Base-by-base conservation (phyloP, 306 rosid species). In the Ziziphus jujuba region DNA sequence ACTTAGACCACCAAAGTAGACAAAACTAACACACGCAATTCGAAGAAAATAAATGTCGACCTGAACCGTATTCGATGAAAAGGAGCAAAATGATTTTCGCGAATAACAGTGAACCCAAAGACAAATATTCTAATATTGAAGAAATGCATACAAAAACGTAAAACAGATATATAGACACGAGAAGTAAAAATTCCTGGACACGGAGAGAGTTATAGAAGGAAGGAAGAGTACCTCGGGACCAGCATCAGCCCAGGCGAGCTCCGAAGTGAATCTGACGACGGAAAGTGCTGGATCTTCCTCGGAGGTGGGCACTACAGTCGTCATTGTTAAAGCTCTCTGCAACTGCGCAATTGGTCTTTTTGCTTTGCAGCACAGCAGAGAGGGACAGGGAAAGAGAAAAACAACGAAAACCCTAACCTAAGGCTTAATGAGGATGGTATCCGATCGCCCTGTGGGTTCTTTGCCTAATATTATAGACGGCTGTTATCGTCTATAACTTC, bases 221-320 rank as follows among this genome's bases (percentile, higher is more conserved):
- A 23, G 15, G 44, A 1, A 4, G 50, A 9, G 65, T 73, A 93
- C 97, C 91, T 85, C 96, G 16, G 91, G 84, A 67, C 97, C 96
- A 52, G 96, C 96, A 61, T 93, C 97, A 40, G 97, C 95, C 97
- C 95, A 90, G 61, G 97, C 87, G 35, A 88, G 99, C 72, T 90
- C 99, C 1, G 95, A 82, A 50, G 85, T 76, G 65, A 86, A 95
- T 56, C 97, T 84, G 17, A 95, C 95, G 6, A 95, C 87, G 72
- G 92, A 69, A 52, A 93, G 87, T 3, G 89, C 85, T 9, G 97
- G 86, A 62, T 86, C 96, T 88, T 93, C 97, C 54, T 93, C 97
- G 44, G 96, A 83, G 82, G 96, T 87, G 2, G 84, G 96, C 20
- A 93, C 87, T n/a, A 93, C 88, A 9, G 99, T 86, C 69, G 97